Evolutionary conservation across 2,329 filamentous ascomycete species (phyloP), one percentile per base, ranked within the genome.

Genomic region (Pestalotiopsis sp.): DNA sequence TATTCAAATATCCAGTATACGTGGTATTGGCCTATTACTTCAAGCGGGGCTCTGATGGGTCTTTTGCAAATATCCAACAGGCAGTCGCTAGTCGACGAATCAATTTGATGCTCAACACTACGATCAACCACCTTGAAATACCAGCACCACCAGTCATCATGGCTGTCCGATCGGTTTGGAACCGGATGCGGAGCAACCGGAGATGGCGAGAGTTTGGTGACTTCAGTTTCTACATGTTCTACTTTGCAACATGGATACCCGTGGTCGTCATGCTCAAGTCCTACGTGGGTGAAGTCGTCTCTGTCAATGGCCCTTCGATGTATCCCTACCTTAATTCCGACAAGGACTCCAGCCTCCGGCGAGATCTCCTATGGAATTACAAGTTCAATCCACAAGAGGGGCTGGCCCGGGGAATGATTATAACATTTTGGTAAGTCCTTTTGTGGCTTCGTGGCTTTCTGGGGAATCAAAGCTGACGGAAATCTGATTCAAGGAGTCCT

Each of bases 271-370:
- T 87, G 78, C 85, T 92, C 81, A 88, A 91, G 74, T 81, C 86
- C 41, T 84, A 90, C 73, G 85, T 92, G 49, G 87, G 85, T 25
- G 87, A 90, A 72, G 70, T 90, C 59, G 86, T 85, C 3, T 80
- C 82, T 68, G 87, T 92, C 69, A 83, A 83, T 45, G 90, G 90
- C 2, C 79, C 84, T 23, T 94, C 91, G 23, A 96, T 96, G 93
- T 91, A 91, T 67, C 93, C 93, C 1, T 91, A 90, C 70, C 82
- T 95, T 67, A 95, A 95, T 75, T 84, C 89, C 69, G 87, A 90
- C 65, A 90, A 84, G 74, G 84, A 91, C 75, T 84, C 85, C 74
- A 89, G 83, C 69, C 82, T 82, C 71, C 77, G 79, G 49, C 79
- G 84, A 64, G 90, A 92, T 71, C 69, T 87, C n/a, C 86, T 89